Base-by-base conservation (phyloP, 1,284 basidiomycete species). In the Volvariella surrecta region DNA sequence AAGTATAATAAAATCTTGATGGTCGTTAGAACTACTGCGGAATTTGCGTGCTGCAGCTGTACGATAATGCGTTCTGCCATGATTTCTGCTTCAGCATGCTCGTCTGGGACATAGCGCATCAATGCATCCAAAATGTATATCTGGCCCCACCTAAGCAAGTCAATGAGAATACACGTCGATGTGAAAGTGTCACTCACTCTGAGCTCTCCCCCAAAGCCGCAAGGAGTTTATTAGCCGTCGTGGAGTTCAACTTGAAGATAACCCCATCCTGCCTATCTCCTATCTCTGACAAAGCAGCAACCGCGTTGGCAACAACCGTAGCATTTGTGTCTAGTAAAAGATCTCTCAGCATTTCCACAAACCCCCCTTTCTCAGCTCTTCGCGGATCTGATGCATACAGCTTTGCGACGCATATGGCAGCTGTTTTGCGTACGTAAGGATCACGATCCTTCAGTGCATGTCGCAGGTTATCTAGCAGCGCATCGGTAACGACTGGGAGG, bases 81-180 rank as follows among this genome's bases (percentile, higher is more conserved):
- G 31, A 89, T 73, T 64, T 97, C 91, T 9, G 96, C 94, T 58
- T 99, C 96, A 30, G 80, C 71, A 47, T 89, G 78, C 45, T 77
- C 74, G 54, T 93, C 82, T 4, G 96, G 96, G 4, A 97, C 87
- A 58, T 89, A 99, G 43, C 93, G 89, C 48, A 99, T 68, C 24
- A 99, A 66, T 2, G 90, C 87, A 61, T 99, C 96, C 43, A 99
- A 74, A 50, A 99, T 98, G 61, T 99, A 99, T 32, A 98, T 93
- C 63, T 98, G 95, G 1, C 95, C 95, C 96, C 96, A 99, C 64
- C 92, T 96, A 54, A n/a, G 30, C 32, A 45, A 18, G 40, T 45
- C 34, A 38, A 24, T 46, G 15, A 37, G n/a, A 34, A 38, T 32
- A 24, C 22, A 42, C 3, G n/a, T 11, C 11, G 24, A 28, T 6